Base-by-base conservation (phyloP, 768 basidiomycete species). In the Phanerochaete carnosa region DNA sequence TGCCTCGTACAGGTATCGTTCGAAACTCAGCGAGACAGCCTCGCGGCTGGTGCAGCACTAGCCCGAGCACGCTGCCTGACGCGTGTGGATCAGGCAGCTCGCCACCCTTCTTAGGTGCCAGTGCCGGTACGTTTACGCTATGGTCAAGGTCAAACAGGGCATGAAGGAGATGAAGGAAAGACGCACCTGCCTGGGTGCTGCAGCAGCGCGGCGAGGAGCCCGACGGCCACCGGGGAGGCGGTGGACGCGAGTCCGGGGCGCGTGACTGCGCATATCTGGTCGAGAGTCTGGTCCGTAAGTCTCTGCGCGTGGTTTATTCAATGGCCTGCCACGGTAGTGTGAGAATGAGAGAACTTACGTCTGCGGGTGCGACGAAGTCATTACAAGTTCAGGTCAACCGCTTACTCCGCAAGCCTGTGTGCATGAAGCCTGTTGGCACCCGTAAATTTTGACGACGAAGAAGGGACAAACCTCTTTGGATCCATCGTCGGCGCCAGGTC, bases 221-320 rank as follows among this genome's bases (percentile, higher is more conserved):
- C 97, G 1, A 98, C 96, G 0, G 94, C 95, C 0, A 90, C 91
- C 0, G 95, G 89, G 1, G 91, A 85, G 0, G 97, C 97, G 55
- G 98, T 94, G 0, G 94, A 86, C 0, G 96, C 97, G 1, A 98
- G 80, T 0, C 96, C 96, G 0, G 97, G 97, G 23, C 97, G 80
- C 0, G 96, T 98, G 30, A 99, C 97, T 0, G 97, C 98, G 71
- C 97, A 99, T 96, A 98, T 98, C 72, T 98, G 96, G 72, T 98
- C 97, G 15, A 98, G 83, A 3, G 95, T 96, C 45, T 95, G 83
- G 71, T 98, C 96, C 0, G 91, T 90, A 45, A 90, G 73, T 1
- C 84, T 85, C 87, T 82, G 63, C 29, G 47, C 2, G 8, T 28
- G 16, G 19, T 11, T 60, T 7, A 7, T 7, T 56, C 39, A 45